Base-by-base conservation (phyloP, 2,329 filamentous ascomycete species). In the Colletotrichum sublineola region DNA sequence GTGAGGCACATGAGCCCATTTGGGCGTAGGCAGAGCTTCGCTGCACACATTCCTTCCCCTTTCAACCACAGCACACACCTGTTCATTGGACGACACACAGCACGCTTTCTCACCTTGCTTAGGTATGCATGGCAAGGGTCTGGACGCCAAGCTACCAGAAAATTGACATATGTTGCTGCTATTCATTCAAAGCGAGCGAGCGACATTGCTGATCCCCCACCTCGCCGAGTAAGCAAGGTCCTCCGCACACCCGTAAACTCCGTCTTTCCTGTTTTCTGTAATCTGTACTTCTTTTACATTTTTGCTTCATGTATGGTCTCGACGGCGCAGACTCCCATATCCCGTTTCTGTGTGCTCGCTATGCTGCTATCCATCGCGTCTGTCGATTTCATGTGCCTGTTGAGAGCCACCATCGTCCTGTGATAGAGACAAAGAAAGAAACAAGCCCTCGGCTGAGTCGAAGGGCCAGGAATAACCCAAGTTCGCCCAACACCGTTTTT, bases 151-250 rank as follows among this genome's bases (percentile, higher is more conserved):
- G 14, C 57, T 52, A 63, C 52, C 64, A 62, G 52, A 68, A 69
- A 63, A 68, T 57, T 68, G 65, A 61, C 46, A 60, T 69, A 55
- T 70, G 66, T 65, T 73, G 70, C 70, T 53, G 57, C 40, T 31
- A 70, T 64, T 73, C 66, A 65, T 69, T 42, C 66, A 61, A 69
- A 46, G 58, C 33, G 69, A 70, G 70, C 29, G 66, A 64, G 60
- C 65, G 58, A 58, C 46, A 72, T 33, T 69, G 66, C 66, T 61
- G 55, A 61, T 73, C 60, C 61, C 70, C 60, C 69, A 48, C 65
- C 69, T 64, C 53, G 65, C 60, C 46, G 69, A 63, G 58, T 44
- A 72, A 60, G 58, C 58, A 68, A 72, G 69, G 69, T 31, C 66
- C 46, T 69, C 66, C 70, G 40, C 70, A 56, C 66, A 69, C 70